These are phyloP conservation scores for Phoma sp. DNA, from an alignment of 2,329 filamentous ascomycete species.

Conservation along the genomic window DNA sequence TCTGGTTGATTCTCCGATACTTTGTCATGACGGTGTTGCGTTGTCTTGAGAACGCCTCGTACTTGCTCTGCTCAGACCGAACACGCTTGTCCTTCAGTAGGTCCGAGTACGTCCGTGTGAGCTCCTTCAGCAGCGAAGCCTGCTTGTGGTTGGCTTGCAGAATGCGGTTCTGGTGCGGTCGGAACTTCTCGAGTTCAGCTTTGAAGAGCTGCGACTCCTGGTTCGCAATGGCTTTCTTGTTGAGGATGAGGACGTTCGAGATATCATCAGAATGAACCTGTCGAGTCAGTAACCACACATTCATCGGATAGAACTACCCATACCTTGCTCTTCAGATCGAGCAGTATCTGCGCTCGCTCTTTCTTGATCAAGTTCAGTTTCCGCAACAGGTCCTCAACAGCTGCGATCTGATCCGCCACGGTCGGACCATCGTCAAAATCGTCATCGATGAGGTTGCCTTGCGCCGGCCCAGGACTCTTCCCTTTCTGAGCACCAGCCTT, in stretches of 20 bases:
- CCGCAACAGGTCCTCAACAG: slow-evolving; percentile 88
- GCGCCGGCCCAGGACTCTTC: slow-evolving; percentile 68
- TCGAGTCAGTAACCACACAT: slow-evolving; percentile 6
- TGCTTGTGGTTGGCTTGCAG: slow-evolving; percentile 97
- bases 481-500: slow-evolving; percentile 72
- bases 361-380: slow-evolving; percentile 92
- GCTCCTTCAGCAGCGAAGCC: slow-evolving; percentile 89
- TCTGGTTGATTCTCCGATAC: slow-evolving; percentile 91
- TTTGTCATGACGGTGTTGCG: slow-evolving; percentile 80
- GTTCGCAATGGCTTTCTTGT: slow-evolving; percentile 94
- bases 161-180: slow-evolving; percentile 88
- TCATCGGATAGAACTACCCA: slow-evolving; percentile 26
- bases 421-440: slow-evolving; percentile 85
- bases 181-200: slow-evolving; percentile 95
- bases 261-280: slow-evolving; percentile 97
- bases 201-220: slow-evolving; percentile 94
- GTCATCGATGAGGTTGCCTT: slow-evolving; percentile 86
- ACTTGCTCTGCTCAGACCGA: slow-evolving; percentile 91
- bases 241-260: slow-evolving; percentile 93
- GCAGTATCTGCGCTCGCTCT: slow-evolving; percentile 88
- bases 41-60: slow-evolving; percentile 86
- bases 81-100: slow-evolving; percentile 94
- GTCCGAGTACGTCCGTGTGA: slow-evolving; percentile 85
- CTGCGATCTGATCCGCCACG: slow-evolving; percentile 86
- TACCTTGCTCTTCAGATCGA: slow-evolving; percentile 98